A percentile compares a stretch with the other conserved stretches of the same genome.
Conservation (phyloP, 2,329 filamentous ascomycete species). For the Mollisia scopiformis region DNA sequence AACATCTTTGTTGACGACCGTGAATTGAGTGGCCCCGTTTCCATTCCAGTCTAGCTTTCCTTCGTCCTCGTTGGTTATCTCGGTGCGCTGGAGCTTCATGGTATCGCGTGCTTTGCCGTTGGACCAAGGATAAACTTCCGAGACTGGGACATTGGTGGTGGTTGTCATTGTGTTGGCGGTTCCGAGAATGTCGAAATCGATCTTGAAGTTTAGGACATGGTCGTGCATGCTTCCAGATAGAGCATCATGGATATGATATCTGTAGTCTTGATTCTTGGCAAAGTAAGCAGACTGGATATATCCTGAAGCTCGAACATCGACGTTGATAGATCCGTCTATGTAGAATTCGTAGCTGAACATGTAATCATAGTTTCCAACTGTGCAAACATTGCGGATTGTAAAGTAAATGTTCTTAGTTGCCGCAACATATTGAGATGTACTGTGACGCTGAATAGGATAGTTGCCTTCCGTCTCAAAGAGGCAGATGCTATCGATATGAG, state of each 20-base stretch:
- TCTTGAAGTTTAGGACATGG: conserved; percentile 58
- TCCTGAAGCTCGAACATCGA: conserved; percentile 50
- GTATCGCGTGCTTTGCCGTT: conserved; percentile 48
- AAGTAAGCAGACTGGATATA: conserved; percentile 55
- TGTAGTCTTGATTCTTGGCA: conserved; percentile 42
- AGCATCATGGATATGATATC: conserved; percentile 51
- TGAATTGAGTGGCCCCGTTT: conserved; percentile 50
- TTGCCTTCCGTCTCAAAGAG: conserved; percentile 56
- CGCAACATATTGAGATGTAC: conserved; percentile 42
- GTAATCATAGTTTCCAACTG: conserved; percentile 59
- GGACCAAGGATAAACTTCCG: conserved; percentile 49
- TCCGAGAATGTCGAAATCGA: conserved; percentile 48
- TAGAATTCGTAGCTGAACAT: conserved; percentile 54
- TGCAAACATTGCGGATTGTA: conserved; percentile 49
- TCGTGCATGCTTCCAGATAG: conserved; percentile 56
- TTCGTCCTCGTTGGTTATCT: conserved; percentile 45
- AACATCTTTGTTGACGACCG: conserved; percentile 52
- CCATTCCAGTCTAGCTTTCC: conserved; percentile 44
- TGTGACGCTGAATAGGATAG: conserved; percentile 54
- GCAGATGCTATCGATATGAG: conserved; percentile 55
- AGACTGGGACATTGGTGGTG: conserved; percentile 8
- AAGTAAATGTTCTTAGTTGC: conserved; percentile 52
- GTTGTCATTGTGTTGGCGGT: conserved; percentile 45
- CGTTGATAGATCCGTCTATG: conserved; percentile 53
- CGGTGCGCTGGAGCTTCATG: conserved; percentile 49